Conservation (phyloP, 129 eudicot genomes). For the Pseudognaphalium luteoalbum region DNA sequence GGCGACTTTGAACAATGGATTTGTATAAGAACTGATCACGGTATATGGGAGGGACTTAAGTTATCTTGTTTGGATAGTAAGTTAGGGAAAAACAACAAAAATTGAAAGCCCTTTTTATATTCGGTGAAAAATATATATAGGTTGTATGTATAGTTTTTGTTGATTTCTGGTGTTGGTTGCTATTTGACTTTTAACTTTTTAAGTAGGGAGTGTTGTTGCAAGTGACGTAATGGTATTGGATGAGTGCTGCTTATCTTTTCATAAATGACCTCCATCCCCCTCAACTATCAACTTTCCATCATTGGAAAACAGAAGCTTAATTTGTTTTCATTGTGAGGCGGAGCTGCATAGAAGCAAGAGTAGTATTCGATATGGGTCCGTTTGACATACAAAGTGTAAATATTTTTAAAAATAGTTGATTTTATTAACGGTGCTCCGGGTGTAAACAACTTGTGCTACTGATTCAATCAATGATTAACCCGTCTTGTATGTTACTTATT, state of each 20-base stretch:
- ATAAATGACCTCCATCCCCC: slow-evolving; percentile 30
- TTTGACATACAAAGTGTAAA: too few relatives aligned
- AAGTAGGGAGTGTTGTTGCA: slow-evolving; percentile 8
- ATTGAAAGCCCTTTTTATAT: background rate
- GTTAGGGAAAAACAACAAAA: background rate
- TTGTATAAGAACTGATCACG: slow-evolving; percentile 16
- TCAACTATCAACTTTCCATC: slow-evolving; percentile 6
- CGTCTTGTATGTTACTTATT: too few relatives aligned
- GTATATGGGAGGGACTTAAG: slow-evolving; percentile 16
- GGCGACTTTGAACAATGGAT: slow-evolving; percentile 9
- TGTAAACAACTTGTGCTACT: too few relatives aligned
- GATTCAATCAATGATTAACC: too few relatives aligned
- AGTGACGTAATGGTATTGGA: slow-evolving; percentile 31
- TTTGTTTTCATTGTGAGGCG: too few relatives aligned
- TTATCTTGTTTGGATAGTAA: slow-evolving; percentile 1
- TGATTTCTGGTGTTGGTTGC: background rate
- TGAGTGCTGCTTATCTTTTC: slow-evolving; percentile 25
- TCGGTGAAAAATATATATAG: background rate
- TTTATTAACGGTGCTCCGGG: too few relatives aligned
- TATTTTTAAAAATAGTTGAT: too few relatives aligned
- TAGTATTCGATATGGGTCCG: too few relatives aligned
- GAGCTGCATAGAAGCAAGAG: too few relatives aligned
- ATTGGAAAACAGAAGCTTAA: background rate
- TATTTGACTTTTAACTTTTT: slow-evolving; percentile 33
- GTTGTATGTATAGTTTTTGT: slow-evolving; percentile 3